These are phyloP conservation scores for Fraxinus dipetala DNA, from an alignment of 305 asterid genomes.

Conservation along the genomic window DNA sequence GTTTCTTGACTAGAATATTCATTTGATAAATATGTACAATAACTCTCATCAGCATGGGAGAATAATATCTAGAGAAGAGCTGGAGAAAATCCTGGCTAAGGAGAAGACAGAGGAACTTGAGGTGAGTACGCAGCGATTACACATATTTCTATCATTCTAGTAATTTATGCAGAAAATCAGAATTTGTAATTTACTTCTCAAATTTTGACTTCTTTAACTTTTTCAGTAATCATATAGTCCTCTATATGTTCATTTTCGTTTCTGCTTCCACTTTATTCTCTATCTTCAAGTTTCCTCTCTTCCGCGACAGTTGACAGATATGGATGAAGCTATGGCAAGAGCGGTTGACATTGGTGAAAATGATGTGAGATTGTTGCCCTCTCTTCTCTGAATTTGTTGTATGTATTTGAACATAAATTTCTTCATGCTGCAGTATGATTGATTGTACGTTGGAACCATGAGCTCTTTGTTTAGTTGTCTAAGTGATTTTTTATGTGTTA, in stretches of 20 bases:
- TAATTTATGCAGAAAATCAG: neutral
- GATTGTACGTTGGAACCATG: neutral
- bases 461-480: neutral
- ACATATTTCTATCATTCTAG: neutral
- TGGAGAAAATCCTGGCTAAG: conserved; percentile 53
- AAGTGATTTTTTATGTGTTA: neutral
- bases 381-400: conserved; percentile 8
- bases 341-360: conserved; percentile 97
- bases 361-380: conserved; percentile 52
- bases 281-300: conserved; percentile 20
- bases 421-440: neutral
- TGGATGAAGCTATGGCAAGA: conserved; percentile 90
- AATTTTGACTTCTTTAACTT: neutral
- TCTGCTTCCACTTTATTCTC: neutral
- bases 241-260: neutral
- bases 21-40: neutral
- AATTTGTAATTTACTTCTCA: neutral
- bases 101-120: conserved; percentile 79
- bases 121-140: conserved; percentile 36
- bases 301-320: conserved; percentile 59
- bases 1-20: neutral
- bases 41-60: conserved; percentile 64
- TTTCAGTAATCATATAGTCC: neutral
- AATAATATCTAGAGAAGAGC: conserved; percentile 71
- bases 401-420: neutral